A percentile compares a stretch with the other conserved stretches of the same genome.
Evolutionary conservation across 2,329 filamentous ascomycete species (phyloP).

Genomic region (Cryphonectria japonica): DNA sequence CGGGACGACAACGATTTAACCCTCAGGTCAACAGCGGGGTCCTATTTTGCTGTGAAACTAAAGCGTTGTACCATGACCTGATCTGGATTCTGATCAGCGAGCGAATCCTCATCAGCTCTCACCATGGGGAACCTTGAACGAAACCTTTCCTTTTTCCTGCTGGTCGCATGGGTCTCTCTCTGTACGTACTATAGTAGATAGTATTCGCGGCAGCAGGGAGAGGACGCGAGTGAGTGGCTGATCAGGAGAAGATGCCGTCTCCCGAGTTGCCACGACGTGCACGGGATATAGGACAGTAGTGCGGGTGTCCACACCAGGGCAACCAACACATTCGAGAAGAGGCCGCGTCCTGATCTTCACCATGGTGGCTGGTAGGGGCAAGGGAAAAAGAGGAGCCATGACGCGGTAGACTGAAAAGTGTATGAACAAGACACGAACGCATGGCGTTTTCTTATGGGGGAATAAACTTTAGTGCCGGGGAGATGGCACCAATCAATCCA

Average conservation of each 20-base stretch:
- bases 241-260: conserved; percentile 4
- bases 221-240: background rate
- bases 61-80: background rate
- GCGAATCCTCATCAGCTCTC: background rate
- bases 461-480: background rate
- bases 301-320: background rate
- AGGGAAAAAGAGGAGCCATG: conserved; percentile 14
- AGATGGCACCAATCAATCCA: background rate
- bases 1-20: background rate
- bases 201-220: background rate
- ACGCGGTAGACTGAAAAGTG: conserved; percentile 2
- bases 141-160: background rate
- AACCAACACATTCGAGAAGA: background rate
- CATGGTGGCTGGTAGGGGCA: conserved; percentile 12
- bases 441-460: background rate
- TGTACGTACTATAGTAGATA: background rate
- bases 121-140: background rate
- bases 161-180: background rate
- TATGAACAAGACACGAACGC: background rate
- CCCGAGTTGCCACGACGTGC: background rate
- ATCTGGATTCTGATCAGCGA: background rate
- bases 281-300: background rate
- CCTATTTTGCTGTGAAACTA: background rate
- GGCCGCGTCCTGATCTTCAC: conserved; percentile 9
- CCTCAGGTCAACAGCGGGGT: background rate